A percentile compares a stretch with the other conserved stretches of the same genome.
These are phyloP conservation scores for Cytospora piceae DNA, from an alignment of 2,329 filamentous ascomycete species.

Conservation along the genomic window DNA sequence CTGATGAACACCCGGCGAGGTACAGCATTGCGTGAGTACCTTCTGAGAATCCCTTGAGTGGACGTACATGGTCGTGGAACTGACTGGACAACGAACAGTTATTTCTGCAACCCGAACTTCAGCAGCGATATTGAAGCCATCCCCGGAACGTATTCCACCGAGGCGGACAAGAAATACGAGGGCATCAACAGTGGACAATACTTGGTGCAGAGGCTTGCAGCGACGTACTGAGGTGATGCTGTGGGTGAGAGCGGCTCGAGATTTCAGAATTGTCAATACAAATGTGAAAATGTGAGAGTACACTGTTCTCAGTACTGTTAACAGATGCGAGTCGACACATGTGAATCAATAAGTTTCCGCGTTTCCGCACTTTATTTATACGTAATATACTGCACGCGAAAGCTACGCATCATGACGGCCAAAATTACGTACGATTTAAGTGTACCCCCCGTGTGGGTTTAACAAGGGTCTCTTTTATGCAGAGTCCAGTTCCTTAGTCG, in stretches of 20 bases:
- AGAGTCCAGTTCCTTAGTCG: neutral
- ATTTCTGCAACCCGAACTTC: slow-evolving; percentile 89
- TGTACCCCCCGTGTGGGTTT: neutral
- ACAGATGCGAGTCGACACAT: too few relatives aligned
- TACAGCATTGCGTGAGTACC: slow-evolving; percentile 79
- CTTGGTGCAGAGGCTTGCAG: slow-evolving; percentile 73
- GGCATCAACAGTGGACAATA: slow-evolving; percentile 82
- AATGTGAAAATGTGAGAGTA: neutral
- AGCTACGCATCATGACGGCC: neutral
- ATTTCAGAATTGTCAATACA: neutral
- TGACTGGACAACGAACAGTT: slow-evolving; percentile 46
- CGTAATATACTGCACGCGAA: neutral
- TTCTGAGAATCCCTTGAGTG: too few relatives aligned
- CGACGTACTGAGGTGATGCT: slow-evolving; percentile 62
- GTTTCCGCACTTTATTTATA: too few relatives aligned
- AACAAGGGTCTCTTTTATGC: neutral
- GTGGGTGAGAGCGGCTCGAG: neutral
- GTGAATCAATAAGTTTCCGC: too few relatives aligned
- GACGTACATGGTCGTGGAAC: neutral
- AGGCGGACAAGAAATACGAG: slow-evolving; percentile 76
- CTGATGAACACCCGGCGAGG: slow-evolving; percentile 68
- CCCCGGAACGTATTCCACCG: slow-evolving; percentile 70
- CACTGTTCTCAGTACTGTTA: too few relatives aligned
- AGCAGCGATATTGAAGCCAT: slow-evolving; percentile 77
- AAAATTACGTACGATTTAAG: neutral